These are phyloP conservation scores for Rhodotorula sp. DNA, from an alignment of 1,284 basidiomycete species.

Conservation along the genomic window DNA sequence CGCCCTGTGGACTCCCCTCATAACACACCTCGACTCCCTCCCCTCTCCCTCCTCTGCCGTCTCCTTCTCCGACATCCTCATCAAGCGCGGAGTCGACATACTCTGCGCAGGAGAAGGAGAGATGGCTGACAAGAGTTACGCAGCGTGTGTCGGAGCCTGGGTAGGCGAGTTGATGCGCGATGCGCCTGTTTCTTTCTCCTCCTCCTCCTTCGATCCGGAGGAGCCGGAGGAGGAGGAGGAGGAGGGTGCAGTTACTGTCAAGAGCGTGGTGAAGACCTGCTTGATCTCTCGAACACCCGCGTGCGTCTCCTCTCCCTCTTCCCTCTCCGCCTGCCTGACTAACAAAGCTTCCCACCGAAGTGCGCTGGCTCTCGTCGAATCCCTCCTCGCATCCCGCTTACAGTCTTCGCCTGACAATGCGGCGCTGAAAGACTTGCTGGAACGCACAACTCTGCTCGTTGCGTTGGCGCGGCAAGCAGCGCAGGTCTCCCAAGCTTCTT, in stretches of 20 bases:
- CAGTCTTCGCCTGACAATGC: too few species aligned
- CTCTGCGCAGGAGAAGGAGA: slow-evolving; percentile 44
- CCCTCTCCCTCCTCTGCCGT: background rate
- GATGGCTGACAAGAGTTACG: slow-evolving; percentile 21
- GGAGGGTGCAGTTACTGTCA: background rate
- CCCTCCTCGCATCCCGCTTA: too few species aligned
- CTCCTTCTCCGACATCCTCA: slow-evolving; percentile 57
- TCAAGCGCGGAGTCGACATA: slow-evolving; percentile 56
- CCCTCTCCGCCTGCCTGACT: too few species aligned
- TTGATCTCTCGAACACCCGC: slow-evolving; percentile 14
- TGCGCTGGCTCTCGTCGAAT: too few species aligned
- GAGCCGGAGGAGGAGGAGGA: slow-evolving; percentile 9
- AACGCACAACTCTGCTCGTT: too few species aligned
- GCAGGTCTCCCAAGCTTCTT: too few species aligned
- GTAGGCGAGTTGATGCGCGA: slow-evolving; percentile 23
- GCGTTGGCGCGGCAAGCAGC: too few species aligned
- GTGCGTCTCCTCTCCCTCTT: too few species aligned
- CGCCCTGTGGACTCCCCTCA: slow-evolving; percentile 68
- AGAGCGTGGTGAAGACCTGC: slow-evolving; percentile 25
- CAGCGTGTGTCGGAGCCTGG: slow-evolving; percentile 36
- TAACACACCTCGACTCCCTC: slow-evolving; percentile 60
- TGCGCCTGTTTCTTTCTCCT: background rate
- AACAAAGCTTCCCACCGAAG: too few species aligned
- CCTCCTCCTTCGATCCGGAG: too few species aligned
- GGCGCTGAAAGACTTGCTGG: too few species aligned